Evolutionary conservation across 768 basidiomycete species (phyloP).

Genomic region (Kwoniella europaea): DNA sequence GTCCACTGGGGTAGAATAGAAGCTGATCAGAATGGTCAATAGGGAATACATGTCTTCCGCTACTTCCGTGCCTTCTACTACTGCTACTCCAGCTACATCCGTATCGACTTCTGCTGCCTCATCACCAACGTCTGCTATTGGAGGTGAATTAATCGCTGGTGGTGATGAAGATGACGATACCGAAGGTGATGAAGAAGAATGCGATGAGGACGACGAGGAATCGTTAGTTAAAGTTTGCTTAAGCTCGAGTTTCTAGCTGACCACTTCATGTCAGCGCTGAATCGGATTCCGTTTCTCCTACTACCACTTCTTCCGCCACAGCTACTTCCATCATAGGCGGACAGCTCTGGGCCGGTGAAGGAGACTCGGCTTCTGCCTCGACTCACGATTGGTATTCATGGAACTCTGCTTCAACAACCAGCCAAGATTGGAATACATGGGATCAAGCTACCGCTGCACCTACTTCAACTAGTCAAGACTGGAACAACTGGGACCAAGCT

Average conservation of each 20-base stretch:
- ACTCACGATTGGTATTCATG: background rate
- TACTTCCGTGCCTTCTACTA: conserved; percentile 1
- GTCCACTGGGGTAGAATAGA: background rate
- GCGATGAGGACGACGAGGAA: conserved; percentile 2
- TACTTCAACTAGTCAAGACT: conserved; percentile 9
- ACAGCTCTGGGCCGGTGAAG: conserved; percentile 20
- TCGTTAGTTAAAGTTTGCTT: background rate
- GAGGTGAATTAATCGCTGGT: conserved; percentile 9
- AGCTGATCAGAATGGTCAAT: background rate
- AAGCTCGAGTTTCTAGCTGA: background rate
- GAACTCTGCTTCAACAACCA: background rate
- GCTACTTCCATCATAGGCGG: conserved; percentile 20
- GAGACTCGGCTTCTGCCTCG: background rate
- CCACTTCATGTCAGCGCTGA: background rate
- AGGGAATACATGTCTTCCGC: background rate
- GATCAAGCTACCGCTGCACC: background rate
- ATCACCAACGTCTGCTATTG: conserved; percentile 2
- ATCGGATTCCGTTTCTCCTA: background rate
- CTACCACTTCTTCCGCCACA: background rate
- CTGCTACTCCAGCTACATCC: background rate
- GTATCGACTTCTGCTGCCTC: background rate
- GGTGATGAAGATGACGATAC: background rate
- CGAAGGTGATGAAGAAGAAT: conserved; percentile 12
- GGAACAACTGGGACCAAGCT: conserved; percentile 10
- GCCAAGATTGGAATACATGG: background rate